Conservation (phyloP, 371 early-diverging fungal genomes). For the Circinella minor region DNA sequence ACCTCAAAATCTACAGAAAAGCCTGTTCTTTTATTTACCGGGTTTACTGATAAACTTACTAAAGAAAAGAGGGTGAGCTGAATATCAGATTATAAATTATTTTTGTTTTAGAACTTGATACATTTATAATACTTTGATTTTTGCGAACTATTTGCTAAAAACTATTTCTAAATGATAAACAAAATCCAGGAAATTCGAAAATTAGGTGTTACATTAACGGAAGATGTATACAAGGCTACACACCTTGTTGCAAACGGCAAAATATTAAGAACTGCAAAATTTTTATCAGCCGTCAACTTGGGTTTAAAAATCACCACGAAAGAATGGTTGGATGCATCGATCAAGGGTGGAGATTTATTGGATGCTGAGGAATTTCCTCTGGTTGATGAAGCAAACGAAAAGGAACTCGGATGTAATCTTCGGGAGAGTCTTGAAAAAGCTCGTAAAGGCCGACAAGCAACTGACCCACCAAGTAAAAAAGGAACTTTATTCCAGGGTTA, state of each 20-base stretch:
- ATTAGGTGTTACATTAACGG: conserved; percentile 14
- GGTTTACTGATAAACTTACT: too few relatives aligned
- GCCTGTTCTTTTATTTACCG: too few relatives aligned
- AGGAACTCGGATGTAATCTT: conserved; percentile 20
- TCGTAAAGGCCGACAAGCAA: not conserved
- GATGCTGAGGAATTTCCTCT: conserved; percentile 6
- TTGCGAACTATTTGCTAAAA: too few relatives aligned
- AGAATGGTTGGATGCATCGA: conserved; percentile 21
- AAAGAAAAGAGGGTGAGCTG: too few relatives aligned
- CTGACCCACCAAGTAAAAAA: not conserved
- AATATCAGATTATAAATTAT: too few relatives aligned
- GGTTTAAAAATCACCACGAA: conserved; percentile 20
- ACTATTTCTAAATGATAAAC: too few relatives aligned
- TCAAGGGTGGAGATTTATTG: conserved; percentile 7
- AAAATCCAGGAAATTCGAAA: not conserved
- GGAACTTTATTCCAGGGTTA: not conserved
- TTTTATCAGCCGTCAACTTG: conserved; percentile 32
- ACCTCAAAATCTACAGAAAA: too few relatives aligned
- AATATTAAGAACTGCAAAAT: conserved; percentile 27
- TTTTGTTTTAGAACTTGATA: too few relatives aligned
- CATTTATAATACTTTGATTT: too few relatives aligned
- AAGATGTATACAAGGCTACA: conserved; percentile 19
- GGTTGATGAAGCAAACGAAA: conserved; percentile 15
- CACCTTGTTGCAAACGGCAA: conserved; percentile 22
- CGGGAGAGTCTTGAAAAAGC: conserved; percentile 14